Base-by-base conservation (phyloP, 352 stramenopile genomes). In the Plasmopara muralis region DNA sequence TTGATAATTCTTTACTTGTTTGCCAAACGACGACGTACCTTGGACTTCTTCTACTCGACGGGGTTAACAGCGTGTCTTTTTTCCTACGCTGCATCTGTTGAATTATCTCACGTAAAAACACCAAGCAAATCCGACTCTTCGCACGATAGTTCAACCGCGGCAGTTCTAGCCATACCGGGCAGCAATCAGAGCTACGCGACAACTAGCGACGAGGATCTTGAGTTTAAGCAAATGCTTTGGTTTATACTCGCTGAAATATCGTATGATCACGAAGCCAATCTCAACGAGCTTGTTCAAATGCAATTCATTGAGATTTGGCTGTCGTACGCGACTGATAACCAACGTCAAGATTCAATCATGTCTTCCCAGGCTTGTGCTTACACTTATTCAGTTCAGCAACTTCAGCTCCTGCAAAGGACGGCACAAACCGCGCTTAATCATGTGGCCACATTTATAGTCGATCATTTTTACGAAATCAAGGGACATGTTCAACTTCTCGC, bases 191-290 rank as follows among this genome's bases (percentile, higher is more conserved):
- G 82, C 48, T 91, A 85, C 50, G 72, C 76, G 10, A 88, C 72
- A n/a, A 81, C 68, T 41, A 69, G 70, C 40, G 74, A 84, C 43
- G 77, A 85, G 42, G 78, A 92, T 53, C 77, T 92, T 33, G 81
- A 92, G 59, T 87, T 92, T 61, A 92, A 92, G 63, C 79, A 87
- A 52, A 68, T 78, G 55, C 47, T 89, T 9, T 92, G 78, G 81
- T 68, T 76, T 39, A 16, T 89, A 9, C 48, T 92, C 10, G 69
- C 77, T 1, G 66, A 77, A n/a, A 68, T 87, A 37, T 51, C 61
- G 16, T 64, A 43, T n/a, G 74, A 62, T 39, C 66, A 88, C 49
- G 60, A 64, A 44, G 68, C 69, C 35, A 88, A 85, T 46, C 48
- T 76, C 7, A 63, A 63, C 16, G 68, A 85, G 29, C 53, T 93